These are phyloP conservation scores for Xylariaceae sp. DNA, from an alignment of 2,329 filamentous ascomycete genomes.

Conservation along the genomic window DNA sequence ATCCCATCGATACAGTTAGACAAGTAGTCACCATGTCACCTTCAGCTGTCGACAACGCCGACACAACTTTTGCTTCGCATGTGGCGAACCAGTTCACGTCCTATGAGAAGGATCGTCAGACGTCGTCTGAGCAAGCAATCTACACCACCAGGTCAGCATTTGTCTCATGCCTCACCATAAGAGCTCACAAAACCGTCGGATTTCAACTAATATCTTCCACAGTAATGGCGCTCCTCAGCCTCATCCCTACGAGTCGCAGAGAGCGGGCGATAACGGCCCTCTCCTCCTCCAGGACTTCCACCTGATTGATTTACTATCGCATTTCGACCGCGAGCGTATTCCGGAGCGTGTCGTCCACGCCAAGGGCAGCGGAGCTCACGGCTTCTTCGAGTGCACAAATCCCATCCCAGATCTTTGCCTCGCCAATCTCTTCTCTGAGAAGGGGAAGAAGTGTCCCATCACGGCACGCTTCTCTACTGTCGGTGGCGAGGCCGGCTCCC, in stretches of 20 bases:
- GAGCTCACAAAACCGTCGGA: not conserved
- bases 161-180: not conserved
- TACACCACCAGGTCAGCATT: conserved; percentile 56
- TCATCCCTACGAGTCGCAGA: conserved; percentile 23
- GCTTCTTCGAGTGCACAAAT: conserved; percentile 38
- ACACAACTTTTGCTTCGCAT: conserved; percentile 36
- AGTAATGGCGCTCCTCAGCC: conserved; percentile 26
- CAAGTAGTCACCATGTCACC: conserved; percentile 21
- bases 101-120: conserved; percentile 39
- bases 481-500: conserved; percentile 61
- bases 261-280: conserved; percentile 23
- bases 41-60: too few relatives aligned
- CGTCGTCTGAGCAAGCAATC: conserved; percentile 37
- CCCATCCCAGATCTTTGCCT: conserved; percentile 51
- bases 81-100: conserved; percentile 35
- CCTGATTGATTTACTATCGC: conserved; percentile 27
- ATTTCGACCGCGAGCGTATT: conserved; percentile 27
- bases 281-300: conserved; percentile 29
- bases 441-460: conserved; percentile 66
- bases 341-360: conserved; percentile 24
- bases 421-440: conserved; percentile 46
- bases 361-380: conserved; percentile 20
- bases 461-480: conserved; percentile 72
- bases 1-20: not conserved
- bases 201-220: conserved; percentile 2